Base-by-base conservation (phyloP, 148 eudicot species). In the Oxyria digyna region DNA sequence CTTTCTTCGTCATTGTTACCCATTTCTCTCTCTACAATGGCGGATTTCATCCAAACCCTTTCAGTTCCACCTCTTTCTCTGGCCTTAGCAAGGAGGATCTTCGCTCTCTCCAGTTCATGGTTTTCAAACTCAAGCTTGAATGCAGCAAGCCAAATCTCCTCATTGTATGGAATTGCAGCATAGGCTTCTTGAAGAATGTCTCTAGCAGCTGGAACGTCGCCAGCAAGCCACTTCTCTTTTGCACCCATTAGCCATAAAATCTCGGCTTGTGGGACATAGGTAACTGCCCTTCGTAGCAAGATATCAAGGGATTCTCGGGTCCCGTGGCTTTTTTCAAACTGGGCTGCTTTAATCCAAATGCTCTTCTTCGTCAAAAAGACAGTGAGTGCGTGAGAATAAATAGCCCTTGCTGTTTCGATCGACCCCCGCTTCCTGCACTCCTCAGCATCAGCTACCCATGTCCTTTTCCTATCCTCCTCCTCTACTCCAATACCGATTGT, bases 371-470 rank as follows among this genome's bases (percentile, higher is more conserved):
- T 87, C 74, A 85, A 71, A 31, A 90, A 94, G 14, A 88, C 92
- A 6, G 97, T 82, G 57, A 86, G 86, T 17, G 98, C 95, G 74
- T 86, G 95, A 65, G 85, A 83, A 74, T 87, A 94, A 12, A 90
- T 88, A 17, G 95, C 96, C 73, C 97, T 86, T 17, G 98, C 96
- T 9, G 92, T 94, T 79, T 94, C 98, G 68, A 88, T 85, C 0
- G 97, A 90, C 67, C 98, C 97, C 78, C 96, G 85, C 79, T 87
- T 94, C 90, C 85, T 90, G 83, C 95, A 93, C 72, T 93, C 98
- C 55, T 87, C 96, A 6, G 98, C 98, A 83, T 93, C 96, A 73
- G 96, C 98, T 75, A 93, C 96, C 98, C 98, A 93, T 1, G 98
- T 93, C 78, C 95, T 85, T 69, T 93, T 93, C 80, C 96, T 75